phyloP scores from a whole-genome alignment of 176 grass and related monocot genomes.

The Poa annua region DNA sequence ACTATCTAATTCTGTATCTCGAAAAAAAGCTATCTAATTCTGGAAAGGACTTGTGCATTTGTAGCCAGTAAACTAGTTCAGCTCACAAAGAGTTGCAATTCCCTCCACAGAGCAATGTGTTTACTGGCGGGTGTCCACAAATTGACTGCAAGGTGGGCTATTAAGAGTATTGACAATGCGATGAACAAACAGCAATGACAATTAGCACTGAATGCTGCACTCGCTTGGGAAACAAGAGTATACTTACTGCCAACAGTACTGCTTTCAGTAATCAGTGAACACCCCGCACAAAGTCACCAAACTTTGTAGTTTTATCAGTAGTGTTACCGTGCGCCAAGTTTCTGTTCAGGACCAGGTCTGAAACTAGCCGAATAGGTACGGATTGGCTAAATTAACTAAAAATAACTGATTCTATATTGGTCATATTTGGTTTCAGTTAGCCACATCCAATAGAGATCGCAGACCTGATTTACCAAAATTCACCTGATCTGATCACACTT shows the following conservation, averaged over 20 bases:
- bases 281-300: neutral
- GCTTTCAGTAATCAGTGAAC: neutral
- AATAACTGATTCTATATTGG: neutral
- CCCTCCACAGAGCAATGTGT: neutral
- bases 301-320: neutral
- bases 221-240: neutral
- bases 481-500: neutral
- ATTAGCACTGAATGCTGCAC: neutral
- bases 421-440: neutral
- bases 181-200: neutral
- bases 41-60: constrained; percentile 14
- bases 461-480: neutral
- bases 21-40: neutral
- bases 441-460: neutral
- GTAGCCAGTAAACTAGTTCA: neutral
- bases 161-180: neutral
- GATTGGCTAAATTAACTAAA: neutral
- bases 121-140: neutral
- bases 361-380: neutral
- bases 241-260: neutral
- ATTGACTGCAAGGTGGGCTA: neutral
- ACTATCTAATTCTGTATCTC: neutral
- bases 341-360: neutral
- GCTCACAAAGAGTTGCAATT: neutral
- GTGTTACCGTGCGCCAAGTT: neutral